These are phyloP conservation scores for Metarhizium sp. DNA, from an alignment of 2,329 filamentous ascomycete species.

Conservation along the genomic window DNA sequence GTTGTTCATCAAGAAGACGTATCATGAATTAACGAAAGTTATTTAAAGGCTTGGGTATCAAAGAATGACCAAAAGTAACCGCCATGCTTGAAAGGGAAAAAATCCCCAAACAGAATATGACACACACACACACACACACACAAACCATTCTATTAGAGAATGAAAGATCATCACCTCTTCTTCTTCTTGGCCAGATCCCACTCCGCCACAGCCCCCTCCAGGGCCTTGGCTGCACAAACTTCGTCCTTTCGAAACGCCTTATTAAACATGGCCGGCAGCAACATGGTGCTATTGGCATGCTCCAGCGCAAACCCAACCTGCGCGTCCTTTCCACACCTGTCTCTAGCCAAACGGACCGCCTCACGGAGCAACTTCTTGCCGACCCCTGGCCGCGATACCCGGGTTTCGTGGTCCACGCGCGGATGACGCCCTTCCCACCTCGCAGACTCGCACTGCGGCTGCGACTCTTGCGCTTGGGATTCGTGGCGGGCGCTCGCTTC, in stretches of 20 bases:
- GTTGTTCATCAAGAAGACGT: no score
- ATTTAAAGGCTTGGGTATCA: background rate
- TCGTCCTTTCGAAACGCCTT: conserved; percentile 50
- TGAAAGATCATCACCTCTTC: conserved; percentile 26
- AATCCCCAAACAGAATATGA: background rate
- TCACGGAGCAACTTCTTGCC: conserved; percentile 65
- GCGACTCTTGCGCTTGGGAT: conserved; percentile 23
- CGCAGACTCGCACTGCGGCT: conserved; percentile 30
- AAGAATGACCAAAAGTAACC: conserved; percentile 1
- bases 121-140: no score
- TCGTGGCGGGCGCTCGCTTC: conserved; percentile 11
- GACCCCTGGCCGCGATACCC: conserved; percentile 59
- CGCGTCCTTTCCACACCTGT: conserved; percentile 58
- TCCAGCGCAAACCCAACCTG: conserved; percentile 64
- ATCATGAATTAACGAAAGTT: no score
- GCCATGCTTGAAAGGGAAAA: background rate
- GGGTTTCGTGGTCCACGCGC: conserved; percentile 71
- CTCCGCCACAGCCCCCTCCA: conserved; percentile 41
- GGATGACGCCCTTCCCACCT: conserved; percentile 61
- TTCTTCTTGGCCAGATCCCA: conserved; percentile 37
- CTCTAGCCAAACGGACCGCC: conserved; percentile 58
- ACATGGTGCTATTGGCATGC: conserved; percentile 63
- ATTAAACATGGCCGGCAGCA: conserved; percentile 57
- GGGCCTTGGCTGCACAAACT: conserved; percentile 41
- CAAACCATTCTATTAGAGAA: background rate